Evolutionary conservation across 2,329 filamentous ascomycete genomes (phyloP), one percentile per base, ranked within the genome.

Genomic region (Colletotrichum sublineola): DNA sequence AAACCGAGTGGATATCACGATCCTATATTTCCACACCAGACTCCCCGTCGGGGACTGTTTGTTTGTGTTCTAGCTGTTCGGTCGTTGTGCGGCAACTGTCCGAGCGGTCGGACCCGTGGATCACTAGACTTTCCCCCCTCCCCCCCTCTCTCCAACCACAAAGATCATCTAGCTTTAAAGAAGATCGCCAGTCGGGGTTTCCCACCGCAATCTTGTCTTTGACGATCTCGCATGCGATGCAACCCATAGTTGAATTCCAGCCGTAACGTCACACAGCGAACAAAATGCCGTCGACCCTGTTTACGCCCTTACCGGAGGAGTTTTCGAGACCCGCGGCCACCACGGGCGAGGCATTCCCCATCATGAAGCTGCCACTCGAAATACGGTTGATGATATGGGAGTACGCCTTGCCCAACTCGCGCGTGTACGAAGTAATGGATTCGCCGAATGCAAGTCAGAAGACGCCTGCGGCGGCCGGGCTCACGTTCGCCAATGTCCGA

Each of bases 371-470:
- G 9, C 85, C 85, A 38, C 77, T 81, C 29, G 85, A 86, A 78
- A 80, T 86, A 66, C 82, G 84, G 48, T 80, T 82, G 72, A 82
- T 84, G 78, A 82, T 86, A 68, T 86, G 85, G 85, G 80, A 81
- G 50, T 82, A 82, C 73, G 81, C 84, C 1, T 80, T 86, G 42
- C 85, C 85, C 1, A 83, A 84, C 46, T 73, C 82, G 3, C 82
- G 84, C 48, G 84, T 86, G 3, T 86, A 84, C 76, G 85, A 86
- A 75, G 81, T 86, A 12, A 79, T 86, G 71, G 85, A 86, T 73
- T 83, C 83, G 18, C 84, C 84, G 18, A 81, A 81, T 73, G 80
- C 84, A 15, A 80, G 78, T 64, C 81, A 82, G 48, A 80, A 81
- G 56, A 83, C 82, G 33, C 78, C 79, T 3, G 79, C 84, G 3